Percentiles rank a stretch among this genome's conserved stretches.
phyloP scores from a whole-genome alignment of 331 rosid species.

The Quercus phellos region DNA sequence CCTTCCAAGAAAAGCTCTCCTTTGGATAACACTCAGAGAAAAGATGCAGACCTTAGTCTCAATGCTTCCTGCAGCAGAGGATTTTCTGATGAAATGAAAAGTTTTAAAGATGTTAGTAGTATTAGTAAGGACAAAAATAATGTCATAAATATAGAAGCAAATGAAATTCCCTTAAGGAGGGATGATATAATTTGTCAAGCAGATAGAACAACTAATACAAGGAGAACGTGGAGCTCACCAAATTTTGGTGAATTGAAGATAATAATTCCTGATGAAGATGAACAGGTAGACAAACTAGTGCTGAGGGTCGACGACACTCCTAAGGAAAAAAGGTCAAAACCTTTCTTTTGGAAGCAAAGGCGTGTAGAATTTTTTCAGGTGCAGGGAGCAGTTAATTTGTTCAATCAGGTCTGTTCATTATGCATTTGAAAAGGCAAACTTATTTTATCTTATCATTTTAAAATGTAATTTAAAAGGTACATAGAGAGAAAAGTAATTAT shows the following conservation, averaged over 20 bases:
- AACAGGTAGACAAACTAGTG: conserved; percentile 28
- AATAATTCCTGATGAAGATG: conserved; percentile 60
- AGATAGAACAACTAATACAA: conserved; percentile 52
- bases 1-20: conserved; percentile 28
- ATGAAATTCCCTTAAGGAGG: conserved; percentile 33
- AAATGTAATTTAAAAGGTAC: not conserved
- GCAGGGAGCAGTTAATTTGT: conserved; percentile 42
- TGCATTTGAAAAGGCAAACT: conserved; percentile 3
- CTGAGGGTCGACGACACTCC: conserved; percentile 49
- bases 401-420: conserved; percentile 60
- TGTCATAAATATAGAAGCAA: conserved; percentile 41
- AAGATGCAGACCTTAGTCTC: conserved; percentile 29
- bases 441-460: not conserved
- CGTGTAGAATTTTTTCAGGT: conserved; percentile 57
- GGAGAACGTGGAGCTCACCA: conserved; percentile 62
- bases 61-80: conserved; percentile 36
- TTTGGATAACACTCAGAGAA: conserved; percentile 32
- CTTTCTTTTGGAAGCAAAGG: conserved; percentile 65
- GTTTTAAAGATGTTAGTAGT: conserved; percentile 36
- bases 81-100: conserved; percentile 30
- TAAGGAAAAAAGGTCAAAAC: conserved; percentile 65
- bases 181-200: conserved; percentile 62
- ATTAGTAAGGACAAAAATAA: conserved; percentile 27
- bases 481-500: not conserved
- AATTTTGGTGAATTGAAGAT: conserved; percentile 58